Conservation (phyloP, 495 filamentous ascomycete species). For the Xylaria telfairii region DNA sequence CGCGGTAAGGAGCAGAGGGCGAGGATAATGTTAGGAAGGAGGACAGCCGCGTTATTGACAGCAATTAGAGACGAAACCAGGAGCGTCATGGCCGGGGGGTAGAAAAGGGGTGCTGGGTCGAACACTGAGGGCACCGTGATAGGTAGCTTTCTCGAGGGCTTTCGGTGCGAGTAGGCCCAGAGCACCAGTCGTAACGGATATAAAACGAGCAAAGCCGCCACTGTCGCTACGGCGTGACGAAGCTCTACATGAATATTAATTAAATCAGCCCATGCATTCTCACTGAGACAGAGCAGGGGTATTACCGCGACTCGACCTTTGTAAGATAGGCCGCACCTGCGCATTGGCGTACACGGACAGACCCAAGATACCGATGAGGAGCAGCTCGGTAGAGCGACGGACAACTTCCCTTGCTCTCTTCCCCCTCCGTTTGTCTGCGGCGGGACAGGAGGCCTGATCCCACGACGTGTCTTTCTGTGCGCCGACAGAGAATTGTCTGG, state of each 20-base stretch:
- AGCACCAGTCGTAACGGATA: constrained; percentile 55
- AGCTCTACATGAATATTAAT: constrained; percentile 39
- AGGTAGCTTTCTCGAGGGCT: constrained; percentile 44
- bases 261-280: neutral
- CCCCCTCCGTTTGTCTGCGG: constrained; percentile 44
- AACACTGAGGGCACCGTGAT: constrained; percentile 71
- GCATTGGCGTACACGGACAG: constrained; percentile 41
- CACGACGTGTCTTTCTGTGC: constrained; percentile 31
- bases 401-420: constrained; percentile 53
- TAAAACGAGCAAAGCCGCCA: constrained; percentile 39
- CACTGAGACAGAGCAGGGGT: neutral
- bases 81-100: constrained; percentile 78
- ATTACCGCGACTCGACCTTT: constrained; percentile 44
- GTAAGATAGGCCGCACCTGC: constrained; percentile 42
- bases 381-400: constrained; percentile 50
- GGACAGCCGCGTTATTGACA: constrained; percentile 55
- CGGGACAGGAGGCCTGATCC: constrained; percentile 35
- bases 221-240: constrained; percentile 26
- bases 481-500: constrained; percentile 32
- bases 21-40: constrained; percentile 82
- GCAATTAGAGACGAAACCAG: constrained; percentile 80
- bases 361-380: constrained; percentile 52
- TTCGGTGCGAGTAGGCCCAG: constrained; percentile 50
- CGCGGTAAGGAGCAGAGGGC: constrained; percentile 79
- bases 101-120: constrained; percentile 90